Base-by-base conservation (phyloP, 2,329 filamentous ascomycete genomes). In the Colletotrichum coccodes region DNA sequence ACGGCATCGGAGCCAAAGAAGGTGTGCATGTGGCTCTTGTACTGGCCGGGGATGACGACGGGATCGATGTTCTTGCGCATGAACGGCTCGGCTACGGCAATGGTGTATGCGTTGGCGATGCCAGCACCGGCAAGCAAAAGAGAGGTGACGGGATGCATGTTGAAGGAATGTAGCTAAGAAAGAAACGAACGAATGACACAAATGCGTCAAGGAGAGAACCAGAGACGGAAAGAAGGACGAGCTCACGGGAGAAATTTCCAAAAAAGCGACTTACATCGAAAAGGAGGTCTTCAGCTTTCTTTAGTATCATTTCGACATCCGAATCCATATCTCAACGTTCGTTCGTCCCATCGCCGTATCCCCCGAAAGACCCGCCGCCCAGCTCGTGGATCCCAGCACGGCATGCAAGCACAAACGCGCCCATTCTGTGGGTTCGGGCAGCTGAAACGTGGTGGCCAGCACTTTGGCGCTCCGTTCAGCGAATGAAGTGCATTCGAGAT, bases 1-100 rank as follows among this genome's bases (percentile, higher is more conserved):
- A 78, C 68, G 21, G 72, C 73, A 52, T 79, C 77, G n/a, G 77
- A 79, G 30, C 78, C 78, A 60, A 79, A 80, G 70, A 78, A 79
- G 9, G 76, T 75, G 69, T 79, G 78, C 68, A 80, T 60, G 57
- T 79, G 78, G 23, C 75, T 76, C 70, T 74, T 74, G 59, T 79
- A 75, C 60, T 74, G 49, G 8, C 77, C 75, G 0, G 77, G 77
- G 26, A 74, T 75, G 6, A 78, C 73, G 28, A 79, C 76, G 0
- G 76, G 77, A 40, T 79, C 75, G 30, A 79, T 75, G 60, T 78
- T 79, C 71, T 79, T 79, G 66, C 73, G 68, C 73, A 79, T 76
- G 21, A 78, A 76, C 34, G 72, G 75, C 14, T 60, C 60, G 28
- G 71, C 66, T 30, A 63, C 62, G 46, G 71, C 68, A 38, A 73